phyloP scores from a whole-genome alignment of 164 flowering plant species.

The Santalum album region DNA sequence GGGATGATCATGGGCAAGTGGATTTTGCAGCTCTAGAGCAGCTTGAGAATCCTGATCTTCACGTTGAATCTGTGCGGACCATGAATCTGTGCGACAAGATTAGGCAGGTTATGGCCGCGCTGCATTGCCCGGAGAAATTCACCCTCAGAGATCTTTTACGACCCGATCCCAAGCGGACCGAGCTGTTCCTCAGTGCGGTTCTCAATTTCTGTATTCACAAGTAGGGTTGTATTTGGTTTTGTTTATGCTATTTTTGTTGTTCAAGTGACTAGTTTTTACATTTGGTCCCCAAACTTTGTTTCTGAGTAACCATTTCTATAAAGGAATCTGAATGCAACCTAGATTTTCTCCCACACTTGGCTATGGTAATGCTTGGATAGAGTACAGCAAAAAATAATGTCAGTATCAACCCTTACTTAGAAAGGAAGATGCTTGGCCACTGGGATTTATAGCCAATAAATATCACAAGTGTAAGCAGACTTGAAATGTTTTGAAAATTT shows the following conservation, averaged over 20 bases:
- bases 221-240: slow-evolving; percentile 25
- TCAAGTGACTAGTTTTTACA: too few species aligned
- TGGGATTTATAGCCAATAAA: too few species aligned
- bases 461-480: too few species aligned
- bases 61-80: slow-evolving; percentile 36
- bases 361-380: too few species aligned
- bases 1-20: slow-evolving; percentile 65
- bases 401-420: too few species aligned
- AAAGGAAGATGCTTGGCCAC: too few species aligned
- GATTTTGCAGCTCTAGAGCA: slow-evolving; percentile 64
- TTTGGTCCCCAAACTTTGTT: too few species aligned
- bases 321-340: too few species aligned
- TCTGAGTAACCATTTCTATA: too few species aligned
- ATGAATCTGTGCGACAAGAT: slow-evolving; percentile 51
- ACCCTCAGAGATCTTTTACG: slow-evolving; percentile 49
- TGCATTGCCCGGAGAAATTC: slow-evolving; percentile 45
- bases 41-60: slow-evolving; percentile 76
- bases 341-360: too few species aligned
- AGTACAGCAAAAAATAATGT: too few species aligned
- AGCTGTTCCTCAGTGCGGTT: slow-evolving; percentile 47
- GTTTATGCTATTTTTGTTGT: not conserved
- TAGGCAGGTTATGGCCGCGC: slow-evolving; percentile 36
- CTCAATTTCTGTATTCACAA: slow-evolving; percentile 66
- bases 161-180: slow-evolving; percentile 55
- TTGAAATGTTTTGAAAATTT: too few species aligned